Conservation (phyloP, 2,329 filamentous ascomycete species). For the Alternaria arborescens region DNA sequence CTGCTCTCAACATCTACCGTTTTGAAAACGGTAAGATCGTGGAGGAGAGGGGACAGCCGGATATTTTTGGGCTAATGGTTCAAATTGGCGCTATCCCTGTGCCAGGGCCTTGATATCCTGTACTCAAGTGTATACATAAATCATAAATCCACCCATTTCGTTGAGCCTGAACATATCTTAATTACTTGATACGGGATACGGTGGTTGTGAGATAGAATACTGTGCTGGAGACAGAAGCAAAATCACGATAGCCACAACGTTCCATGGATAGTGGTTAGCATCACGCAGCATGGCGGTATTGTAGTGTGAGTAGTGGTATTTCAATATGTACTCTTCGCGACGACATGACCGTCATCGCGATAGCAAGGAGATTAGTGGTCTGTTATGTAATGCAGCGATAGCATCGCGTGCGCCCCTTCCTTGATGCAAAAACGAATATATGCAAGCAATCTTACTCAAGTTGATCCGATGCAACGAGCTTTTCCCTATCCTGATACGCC, state of each 20-base stretch:
- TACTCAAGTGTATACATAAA: neutral
- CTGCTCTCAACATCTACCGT: no score
- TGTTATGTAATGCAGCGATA: slow-evolving; percentile 1
- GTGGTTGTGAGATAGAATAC: neutral
- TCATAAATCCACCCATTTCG: neutral
- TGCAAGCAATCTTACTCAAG: slow-evolving; percentile 6
- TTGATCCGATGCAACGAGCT: slow-evolving; percentile 13
- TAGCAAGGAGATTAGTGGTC: slow-evolving; percentile 2
- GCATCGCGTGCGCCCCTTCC: neutral
- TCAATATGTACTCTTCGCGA: neutral
- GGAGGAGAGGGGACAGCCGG: no score
- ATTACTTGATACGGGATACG: neutral
- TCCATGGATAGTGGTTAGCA: neutral
- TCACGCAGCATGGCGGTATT: neutral
- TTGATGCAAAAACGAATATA: neutral
- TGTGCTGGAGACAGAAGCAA: neutral
- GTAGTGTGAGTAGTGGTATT: neutral
- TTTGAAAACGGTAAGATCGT: no score
- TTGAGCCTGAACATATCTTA: neutral
- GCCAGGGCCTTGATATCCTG: neutral
- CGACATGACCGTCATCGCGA: neutral
- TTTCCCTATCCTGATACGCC: slow-evolving; percentile 12
- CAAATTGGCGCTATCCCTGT: no score
- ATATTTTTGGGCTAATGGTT: no score
- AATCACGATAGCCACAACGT: neutral